Conservation (phyloP, 352 stramenopile genomes). For the Pythium rishiriense region DNA sequence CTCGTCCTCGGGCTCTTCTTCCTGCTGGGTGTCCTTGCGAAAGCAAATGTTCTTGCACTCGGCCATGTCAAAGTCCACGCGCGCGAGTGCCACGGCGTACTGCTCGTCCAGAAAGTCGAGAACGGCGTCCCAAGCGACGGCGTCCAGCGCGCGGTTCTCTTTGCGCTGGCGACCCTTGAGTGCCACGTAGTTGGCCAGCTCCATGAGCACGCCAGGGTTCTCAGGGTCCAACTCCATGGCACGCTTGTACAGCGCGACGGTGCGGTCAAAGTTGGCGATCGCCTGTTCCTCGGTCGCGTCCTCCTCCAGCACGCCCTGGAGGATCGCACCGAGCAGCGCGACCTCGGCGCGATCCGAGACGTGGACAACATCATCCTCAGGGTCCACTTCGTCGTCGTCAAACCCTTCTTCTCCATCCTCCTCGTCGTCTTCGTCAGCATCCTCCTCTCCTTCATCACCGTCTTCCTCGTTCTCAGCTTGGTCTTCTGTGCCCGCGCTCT, state of each 20-base stretch:
- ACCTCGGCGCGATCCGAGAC: conserved; percentile 37
- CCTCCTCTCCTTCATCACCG: conserved; percentile 20
- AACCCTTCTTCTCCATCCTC: conserved; percentile 23
- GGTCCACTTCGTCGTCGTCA: conserved; percentile 28
- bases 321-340: conserved; percentile 65
- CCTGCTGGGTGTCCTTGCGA: conserved; percentile 57
- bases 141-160: conserved; percentile 17
- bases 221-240: conserved; percentile 51
- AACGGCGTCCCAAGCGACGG: conserved; percentile 37
- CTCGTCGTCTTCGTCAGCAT: conserved; percentile 14
- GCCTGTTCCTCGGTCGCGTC: conserved; percentile 26
- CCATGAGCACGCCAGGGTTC: conserved; percentile 68
- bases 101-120: conserved; percentile 46
- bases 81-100: conserved; percentile 39
- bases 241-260: conserved; percentile 54
- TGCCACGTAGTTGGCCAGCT: conserved; percentile 70
- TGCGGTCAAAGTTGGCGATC: conserved; percentile 40
- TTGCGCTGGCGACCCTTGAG: conserved; percentile 36
- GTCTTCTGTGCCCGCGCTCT: background rate
- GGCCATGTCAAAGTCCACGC: conserved; percentile 50
- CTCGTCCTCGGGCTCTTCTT: conserved; percentile 55
- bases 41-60: conserved; percentile 70
- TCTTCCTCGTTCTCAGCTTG: conserved; percentile 19
- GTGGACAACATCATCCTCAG: conserved; percentile 26
- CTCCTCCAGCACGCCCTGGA: conserved; percentile 47